Evolutionary conservation across 768 basidiomycete species (phyloP).

Genomic region (Leccinum incarnatum): DNA sequence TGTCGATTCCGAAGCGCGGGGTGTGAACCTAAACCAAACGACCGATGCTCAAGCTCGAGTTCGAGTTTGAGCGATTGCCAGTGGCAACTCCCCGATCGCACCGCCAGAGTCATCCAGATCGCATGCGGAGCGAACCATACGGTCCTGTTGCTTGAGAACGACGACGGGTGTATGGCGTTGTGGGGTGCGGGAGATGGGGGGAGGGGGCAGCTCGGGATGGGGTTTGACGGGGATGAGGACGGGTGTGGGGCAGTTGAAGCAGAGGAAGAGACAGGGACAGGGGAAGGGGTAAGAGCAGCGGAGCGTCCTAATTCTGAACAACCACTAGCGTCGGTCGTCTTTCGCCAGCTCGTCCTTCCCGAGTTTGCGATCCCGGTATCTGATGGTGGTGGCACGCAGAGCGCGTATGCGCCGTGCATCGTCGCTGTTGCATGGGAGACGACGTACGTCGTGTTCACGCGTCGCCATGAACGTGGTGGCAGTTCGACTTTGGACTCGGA

Average conservation of each 20-base stretch:
- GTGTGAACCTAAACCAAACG: neutral
- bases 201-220: slow-evolving; percentile 67
- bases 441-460: slow-evolving; percentile 63
- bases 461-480: neutral
- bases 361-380: neutral
- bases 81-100: slow-evolving; percentile 21
- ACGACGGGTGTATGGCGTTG: slow-evolving; percentile 38
- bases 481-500: neutral
- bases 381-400: neutral
- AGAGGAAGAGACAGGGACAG: neutral
- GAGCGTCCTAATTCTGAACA: neutral
- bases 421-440: slow-evolving; percentile 79
- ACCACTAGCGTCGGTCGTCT: slow-evolving; percentile 29
- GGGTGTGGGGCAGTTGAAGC: slow-evolving; percentile 6
- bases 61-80: slow-evolving; percentile 1
- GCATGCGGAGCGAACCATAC: slow-evolving; percentile 81
- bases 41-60: neutral
- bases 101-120: slow-evolving; percentile 45
- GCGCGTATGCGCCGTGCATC: neutral
- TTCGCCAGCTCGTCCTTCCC: slow-evolving; percentile 47
- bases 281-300: neutral
- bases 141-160: slow-evolving; percentile 53
- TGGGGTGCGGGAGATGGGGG: slow-evolving; percentile 77
- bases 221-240: neutral
- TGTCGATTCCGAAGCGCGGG: slow-evolving; percentile 32